Conservation (phyloP, 805 yeast species). For the Candida alai region DNA sequence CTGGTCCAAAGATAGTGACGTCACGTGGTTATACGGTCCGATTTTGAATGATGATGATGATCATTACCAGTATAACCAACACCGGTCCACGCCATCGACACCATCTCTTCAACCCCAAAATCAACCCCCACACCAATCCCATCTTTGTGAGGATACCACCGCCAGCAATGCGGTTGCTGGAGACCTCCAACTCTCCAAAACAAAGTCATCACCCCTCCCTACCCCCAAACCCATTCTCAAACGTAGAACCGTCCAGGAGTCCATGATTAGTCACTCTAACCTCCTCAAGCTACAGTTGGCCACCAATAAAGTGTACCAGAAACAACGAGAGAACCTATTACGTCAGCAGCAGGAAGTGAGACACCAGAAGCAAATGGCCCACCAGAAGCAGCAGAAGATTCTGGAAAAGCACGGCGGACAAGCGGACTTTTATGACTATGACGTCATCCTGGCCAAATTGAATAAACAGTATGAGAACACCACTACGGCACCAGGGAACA, state of each 20-base stretch:
- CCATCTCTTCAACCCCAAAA: constrained; percentile 5
- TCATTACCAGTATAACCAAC: not conserved
- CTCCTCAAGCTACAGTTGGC: constrained; percentile 39
- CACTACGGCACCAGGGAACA: constrained; percentile 13
- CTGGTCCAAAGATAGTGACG: constrained; percentile 97
- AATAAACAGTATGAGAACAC: constrained; percentile 31
- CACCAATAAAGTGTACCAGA: constrained; percentile 29
- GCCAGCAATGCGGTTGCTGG: constrained; percentile 44
- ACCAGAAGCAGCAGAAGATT: constrained; percentile 19
- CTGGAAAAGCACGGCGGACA: too few species aligned
- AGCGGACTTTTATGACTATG: constrained; percentile 37
- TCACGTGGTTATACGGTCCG: constrained; percentile 98
- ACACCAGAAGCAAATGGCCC: constrained; percentile 5
- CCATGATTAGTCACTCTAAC: constrained; percentile 61
- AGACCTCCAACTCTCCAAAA: constrained; percentile 38
- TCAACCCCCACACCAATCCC: constrained; percentile 4
- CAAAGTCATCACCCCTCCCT: constrained; percentile 17
- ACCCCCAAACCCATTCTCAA: constrained; percentile 79
- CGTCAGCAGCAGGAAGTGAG: constrained; percentile 11
- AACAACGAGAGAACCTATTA: constrained; percentile 24
- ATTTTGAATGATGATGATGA: constrained; percentile 41
- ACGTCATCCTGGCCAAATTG: constrained; percentile 41
- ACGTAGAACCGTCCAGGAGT: constrained; percentile 80
- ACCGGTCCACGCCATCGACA: constrained; percentile 5
- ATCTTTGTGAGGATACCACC: constrained; percentile 21